Conservation (phyloP, 345 rosid genomes). For the Citrus medica region DNA sequence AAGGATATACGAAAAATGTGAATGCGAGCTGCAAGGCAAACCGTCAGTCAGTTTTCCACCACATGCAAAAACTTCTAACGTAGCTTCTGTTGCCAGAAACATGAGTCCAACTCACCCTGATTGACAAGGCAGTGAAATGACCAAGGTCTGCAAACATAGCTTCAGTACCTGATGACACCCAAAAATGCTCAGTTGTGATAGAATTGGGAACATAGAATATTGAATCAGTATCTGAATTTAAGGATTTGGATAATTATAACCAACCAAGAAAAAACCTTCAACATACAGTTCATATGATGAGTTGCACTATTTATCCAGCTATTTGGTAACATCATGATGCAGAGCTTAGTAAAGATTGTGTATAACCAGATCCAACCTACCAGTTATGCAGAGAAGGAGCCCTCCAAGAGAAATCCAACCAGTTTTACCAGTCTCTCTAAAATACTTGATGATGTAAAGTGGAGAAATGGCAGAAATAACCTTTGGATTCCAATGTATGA, state of each 20-base stretch:
- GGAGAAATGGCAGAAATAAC: conserved; percentile 77
- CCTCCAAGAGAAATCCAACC: conserved; percentile 99
- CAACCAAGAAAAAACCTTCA: background rate
- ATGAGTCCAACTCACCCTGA: conserved; percentile 47
- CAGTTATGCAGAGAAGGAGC: conserved; percentile 78
- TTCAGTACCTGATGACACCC: conserved; percentile 72
- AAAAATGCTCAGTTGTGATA: conserved; percentile 11
- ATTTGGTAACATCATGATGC: background rate
- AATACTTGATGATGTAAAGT: conserved; percentile 66
- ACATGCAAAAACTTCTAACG: background rate
- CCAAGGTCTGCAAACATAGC: conserved; percentile 98
- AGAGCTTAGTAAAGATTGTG: background rate
- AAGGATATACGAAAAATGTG: conserved; percentile 69
- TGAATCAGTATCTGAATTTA: background rate
- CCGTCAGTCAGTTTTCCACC: conserved; percentile 14
- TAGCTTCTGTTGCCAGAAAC: background rate
- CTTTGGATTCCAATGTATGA: conserved; percentile 71
- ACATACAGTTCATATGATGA: background rate
- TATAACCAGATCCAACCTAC: conserved; percentile 40
- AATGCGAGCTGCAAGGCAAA: conserved; percentile 71
- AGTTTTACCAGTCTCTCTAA: conserved; percentile 60
- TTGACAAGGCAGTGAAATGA: conserved; percentile 84
- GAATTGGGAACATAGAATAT: background rate
- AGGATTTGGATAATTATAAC: background rate
- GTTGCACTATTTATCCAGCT: background rate